A percentile compares a stretch with the other conserved stretches of the same genome.
Evolutionary conservation across 495 filamentous ascomycete species (phyloP).

Genomic region (Talaromyces liani): DNA sequence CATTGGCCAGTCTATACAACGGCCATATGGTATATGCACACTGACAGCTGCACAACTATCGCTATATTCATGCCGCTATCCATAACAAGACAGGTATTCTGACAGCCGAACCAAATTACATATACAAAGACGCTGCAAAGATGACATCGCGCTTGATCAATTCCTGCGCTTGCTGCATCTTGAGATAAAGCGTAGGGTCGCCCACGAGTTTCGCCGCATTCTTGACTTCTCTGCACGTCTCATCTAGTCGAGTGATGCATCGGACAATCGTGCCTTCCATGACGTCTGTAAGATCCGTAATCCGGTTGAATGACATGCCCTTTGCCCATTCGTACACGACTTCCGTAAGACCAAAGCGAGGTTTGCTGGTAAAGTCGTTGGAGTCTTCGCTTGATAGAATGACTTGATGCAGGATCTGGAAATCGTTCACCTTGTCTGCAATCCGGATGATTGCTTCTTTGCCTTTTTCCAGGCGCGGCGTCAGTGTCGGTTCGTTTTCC

Average conservation of each 20-base stretch:
- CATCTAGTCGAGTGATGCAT: constrained; percentile 85
- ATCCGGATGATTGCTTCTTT: constrained; percentile 80
- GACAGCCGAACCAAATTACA: constrained; percentile 30
- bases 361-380: constrained; percentile 82
- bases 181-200: constrained; percentile 85
- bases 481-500: constrained; percentile 73
- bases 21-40: background rate
- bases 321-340: constrained; percentile 98
- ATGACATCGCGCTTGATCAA: constrained; percentile 95
- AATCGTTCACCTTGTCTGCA: constrained; percentile 80
- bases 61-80: too few species aligned
- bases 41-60: background rate
- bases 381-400: constrained; percentile 80
- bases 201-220: constrained; percentile 93
- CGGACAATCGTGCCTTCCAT: constrained; percentile 94
- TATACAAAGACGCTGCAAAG: constrained; percentile 80
- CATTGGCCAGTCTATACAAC: background rate
- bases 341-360: constrained; percentile 88
- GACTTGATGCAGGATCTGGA: constrained; percentile 83
- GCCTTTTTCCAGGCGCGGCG: constrained; percentile 73
- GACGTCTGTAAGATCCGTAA: constrained; percentile 93
- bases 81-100: background rate
- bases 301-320: constrained; percentile 96
- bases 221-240: constrained; percentile 96
- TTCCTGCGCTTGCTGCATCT: constrained; percentile 96